Conservation (phyloP, 331 rosid species). For the Prunus yedoensis region DNA sequence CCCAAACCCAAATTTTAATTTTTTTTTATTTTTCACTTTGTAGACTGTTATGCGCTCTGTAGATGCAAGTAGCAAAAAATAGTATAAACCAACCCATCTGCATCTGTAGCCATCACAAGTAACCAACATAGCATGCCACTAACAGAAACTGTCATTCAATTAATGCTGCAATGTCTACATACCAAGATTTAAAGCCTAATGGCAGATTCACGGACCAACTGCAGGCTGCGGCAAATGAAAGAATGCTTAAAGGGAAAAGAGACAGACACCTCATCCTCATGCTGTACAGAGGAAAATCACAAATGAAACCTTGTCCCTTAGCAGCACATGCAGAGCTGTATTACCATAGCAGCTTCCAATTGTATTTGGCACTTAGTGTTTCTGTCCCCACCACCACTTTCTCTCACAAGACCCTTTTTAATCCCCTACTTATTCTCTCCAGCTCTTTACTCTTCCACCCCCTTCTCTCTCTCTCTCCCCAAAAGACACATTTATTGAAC, state of each 20-base stretch:
- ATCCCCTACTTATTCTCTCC: slow-evolving; percentile 2
- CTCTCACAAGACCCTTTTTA: slow-evolving; percentile 15
- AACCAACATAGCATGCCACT: not conserved
- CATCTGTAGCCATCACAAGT: not conserved
- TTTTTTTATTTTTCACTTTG: no score
- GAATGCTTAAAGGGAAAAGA: not conserved
- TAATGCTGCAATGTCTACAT: not conserved
- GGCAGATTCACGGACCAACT: slow-evolving; percentile 15
- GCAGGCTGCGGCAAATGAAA: not conserved
- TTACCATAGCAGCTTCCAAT: slow-evolving; percentile 1
- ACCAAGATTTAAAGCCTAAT: not conserved
- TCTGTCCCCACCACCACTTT: slow-evolving; percentile 27
- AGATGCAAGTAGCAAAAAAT: not conserved
- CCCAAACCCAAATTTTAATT: no score
- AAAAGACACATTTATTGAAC: slow-evolving; percentile 13
- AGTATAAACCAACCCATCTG: not conserved
- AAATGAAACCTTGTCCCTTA: slow-evolving; percentile 29
- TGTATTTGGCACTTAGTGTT: slow-evolving; percentile 14
- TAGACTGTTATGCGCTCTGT: not conserved
- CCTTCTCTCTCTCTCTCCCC: not conserved
- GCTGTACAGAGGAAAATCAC: slow-evolving; percentile 16
- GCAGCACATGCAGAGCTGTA: slow-evolving; percentile 28
- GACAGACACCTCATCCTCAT: slow-evolving; percentile 23
- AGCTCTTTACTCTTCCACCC: not conserved
- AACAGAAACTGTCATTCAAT: not conserved